Conservation (phyloP, 2,329 filamentous ascomycete genomes). For the Coleophoma cylindrospora region DNA sequence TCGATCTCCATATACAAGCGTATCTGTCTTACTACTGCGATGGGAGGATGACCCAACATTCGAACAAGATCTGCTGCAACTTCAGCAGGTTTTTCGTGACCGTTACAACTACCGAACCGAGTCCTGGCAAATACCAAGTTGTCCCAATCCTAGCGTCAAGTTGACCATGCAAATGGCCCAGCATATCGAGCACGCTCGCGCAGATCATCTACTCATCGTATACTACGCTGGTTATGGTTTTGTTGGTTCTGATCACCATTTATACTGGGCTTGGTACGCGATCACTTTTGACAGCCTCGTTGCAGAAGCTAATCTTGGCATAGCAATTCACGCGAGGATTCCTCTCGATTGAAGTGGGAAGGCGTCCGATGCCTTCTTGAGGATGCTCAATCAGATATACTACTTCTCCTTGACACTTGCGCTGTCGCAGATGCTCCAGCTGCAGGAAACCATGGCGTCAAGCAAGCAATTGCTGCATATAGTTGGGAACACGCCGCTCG, state of each 20-base stretch:
- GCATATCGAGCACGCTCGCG: slow-evolving; percentile 52
- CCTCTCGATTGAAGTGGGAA: slow-evolving; percentile 59
- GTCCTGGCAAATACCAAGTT: slow-evolving; percentile 55
- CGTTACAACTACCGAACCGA: slow-evolving; percentile 57
- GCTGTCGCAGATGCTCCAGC: slow-evolving; percentile 45
- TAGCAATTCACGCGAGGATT: slow-evolving; percentile 52
- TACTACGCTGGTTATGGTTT: slow-evolving; percentile 61
- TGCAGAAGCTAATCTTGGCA: slow-evolving; percentile 28
- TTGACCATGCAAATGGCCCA: slow-evolving; percentile 54
- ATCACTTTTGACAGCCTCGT: slow-evolving; percentile 16
- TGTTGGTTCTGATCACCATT: slow-evolving; percentile 51
- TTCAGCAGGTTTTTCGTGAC: slow-evolving; percentile 54
- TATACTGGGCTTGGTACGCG: slow-evolving; percentile 64
- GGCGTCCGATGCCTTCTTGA: slow-evolving; percentile 58
- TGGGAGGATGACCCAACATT: slow-evolving; percentile 57
- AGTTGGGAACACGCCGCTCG: slow-evolving; percentile 43
- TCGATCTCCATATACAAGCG: slow-evolving; percentile 49
- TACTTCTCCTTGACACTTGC: slow-evolving; percentile 59
- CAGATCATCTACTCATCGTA: slow-evolving; percentile 57
- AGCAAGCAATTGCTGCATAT: slow-evolving; percentile 59
- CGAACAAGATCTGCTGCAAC: slow-evolving; percentile 45
- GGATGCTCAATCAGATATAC: slow-evolving; percentile 57
- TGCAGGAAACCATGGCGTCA: slow-evolving; percentile 48
- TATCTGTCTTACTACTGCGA: slow-evolving; percentile 54
- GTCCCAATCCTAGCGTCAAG: slow-evolving; percentile 54